Percentiles rank a stretch among this genome's conserved stretches.
These are phyloP conservation scores for Botrytis pseudocinerea DNA, from an alignment of 2,329 filamentous ascomycete genomes.

Conservation along the genomic window DNA sequence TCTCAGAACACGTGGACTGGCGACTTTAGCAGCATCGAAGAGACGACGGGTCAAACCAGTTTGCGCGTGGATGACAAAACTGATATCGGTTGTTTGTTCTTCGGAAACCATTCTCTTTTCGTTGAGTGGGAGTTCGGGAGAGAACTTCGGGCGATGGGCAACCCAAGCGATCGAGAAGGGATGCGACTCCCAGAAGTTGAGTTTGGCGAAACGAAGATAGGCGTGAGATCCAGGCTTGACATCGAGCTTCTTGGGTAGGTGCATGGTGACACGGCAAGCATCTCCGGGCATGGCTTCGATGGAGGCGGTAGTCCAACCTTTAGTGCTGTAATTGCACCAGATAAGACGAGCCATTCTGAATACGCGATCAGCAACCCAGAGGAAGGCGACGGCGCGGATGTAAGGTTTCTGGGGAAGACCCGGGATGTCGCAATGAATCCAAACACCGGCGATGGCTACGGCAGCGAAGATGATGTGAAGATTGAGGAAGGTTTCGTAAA, in stretches of 20 bases:
- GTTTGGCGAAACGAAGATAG: constrained; percentile 68
- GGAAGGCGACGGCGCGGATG: constrained; percentile 69
- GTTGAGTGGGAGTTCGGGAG: constrained; percentile 39
- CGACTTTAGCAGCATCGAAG: constrained; percentile 63
- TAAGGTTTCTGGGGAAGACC: constrained; percentile 67
- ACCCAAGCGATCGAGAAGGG: constrained; percentile 80
- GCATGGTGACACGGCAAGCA: constrained; percentile 67
- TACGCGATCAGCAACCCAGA: constrained; percentile 75
- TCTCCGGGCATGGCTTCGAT: constrained; percentile 71
- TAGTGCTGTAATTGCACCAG: constrained; percentile 60
- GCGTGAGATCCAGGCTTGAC: constrained; percentile 72
- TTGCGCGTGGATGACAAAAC: constrained; percentile 83
- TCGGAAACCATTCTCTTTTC: constrained; percentile 39
- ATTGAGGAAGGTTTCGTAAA: constrained; percentile 95
- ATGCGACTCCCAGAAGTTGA: constrained; percentile 71
- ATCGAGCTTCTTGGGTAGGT: constrained; percentile 64
- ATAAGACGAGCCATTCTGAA: constrained; percentile 62
- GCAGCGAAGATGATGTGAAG: constrained; percentile 76
- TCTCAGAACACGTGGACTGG: constrained; percentile 20
- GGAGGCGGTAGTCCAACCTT: constrained; percentile 61
- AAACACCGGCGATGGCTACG: constrained; percentile 68
- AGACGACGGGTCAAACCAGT: constrained; percentile 85
- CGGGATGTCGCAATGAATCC: constrained; percentile 73
- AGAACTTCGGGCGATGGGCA: constrained; percentile 51
- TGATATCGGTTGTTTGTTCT: constrained; percentile 53